Evolutionary conservation across 2,329 filamentous ascomycete species (phyloP), one percentile per base, ranked within the genome.

Genomic region (Penicillium sp.): DNA sequence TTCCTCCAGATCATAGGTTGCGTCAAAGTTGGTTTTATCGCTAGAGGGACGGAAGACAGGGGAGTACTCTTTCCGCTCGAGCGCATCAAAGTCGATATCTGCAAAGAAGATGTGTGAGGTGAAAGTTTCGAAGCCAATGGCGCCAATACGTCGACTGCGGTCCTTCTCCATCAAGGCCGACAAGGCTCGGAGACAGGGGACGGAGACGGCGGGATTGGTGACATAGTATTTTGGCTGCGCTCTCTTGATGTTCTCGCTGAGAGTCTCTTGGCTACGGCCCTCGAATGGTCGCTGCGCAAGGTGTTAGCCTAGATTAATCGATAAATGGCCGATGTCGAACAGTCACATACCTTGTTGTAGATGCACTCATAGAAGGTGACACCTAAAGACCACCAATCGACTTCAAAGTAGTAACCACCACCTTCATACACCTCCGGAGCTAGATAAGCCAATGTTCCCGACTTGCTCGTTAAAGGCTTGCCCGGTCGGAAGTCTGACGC

Each of bases 321-420:
- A 33, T 12, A 2, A 17, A n/a, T 7, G 26, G 64, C 35, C 26
- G 10, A 13, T 45, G 47, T 7, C 0, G 17, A 38, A 37, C 8
- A 28, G 15, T 35, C 19, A 49, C 56, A 26, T 54, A 93, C 92
- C 89, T 96, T 98, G 81, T 96, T 97, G 82, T 98, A 99, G 68
- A 99, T 97, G 84, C 95, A 98, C 78, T 99, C 95, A 78, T 97
- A 99, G 78, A 98, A 98, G n/a, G 96, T 86, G 50, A 99, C 95
- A 53, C 95, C 95, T 24, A 99, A 80, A 6, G 95, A 98, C 95
- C 95, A 99, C 95, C 95, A 99, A 76, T 99, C 95, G 45, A 95
- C 93, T 70, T 95, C 91, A 51, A 89, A 88, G 63, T 91, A 89
- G 74, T 99, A 99, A 42, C 95, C 95, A 64, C 88, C 89, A 53